phyloP scores from a whole-genome alignment of 1,139 yeast species.

The Zygosaccharomyces sapae region DNA sequence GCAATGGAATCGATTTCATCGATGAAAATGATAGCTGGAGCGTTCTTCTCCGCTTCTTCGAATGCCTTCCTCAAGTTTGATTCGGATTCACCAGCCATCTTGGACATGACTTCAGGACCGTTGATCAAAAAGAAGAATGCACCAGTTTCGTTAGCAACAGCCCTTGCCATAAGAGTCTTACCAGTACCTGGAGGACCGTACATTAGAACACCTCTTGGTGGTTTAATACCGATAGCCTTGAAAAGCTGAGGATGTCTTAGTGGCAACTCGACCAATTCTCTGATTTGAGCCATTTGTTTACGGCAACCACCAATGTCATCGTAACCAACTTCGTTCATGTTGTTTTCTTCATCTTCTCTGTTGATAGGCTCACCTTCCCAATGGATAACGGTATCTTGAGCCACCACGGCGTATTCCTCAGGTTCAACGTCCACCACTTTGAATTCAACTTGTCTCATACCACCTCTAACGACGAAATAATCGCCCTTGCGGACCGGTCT shows the following conservation, averaged over 20 bases:
- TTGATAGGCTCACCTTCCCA: constrained; percentile 99
- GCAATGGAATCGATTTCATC: constrained; percentile 99
- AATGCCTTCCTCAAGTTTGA: constrained; percentile 95
- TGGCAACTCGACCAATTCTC: constrained; percentile 95
- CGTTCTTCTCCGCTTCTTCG: constrained; percentile 98
- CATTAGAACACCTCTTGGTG: constrained; percentile 96
- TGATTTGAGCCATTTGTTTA: constrained; percentile 97
- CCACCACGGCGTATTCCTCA: constrained; percentile 93
- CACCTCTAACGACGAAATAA: constrained; percentile 93
- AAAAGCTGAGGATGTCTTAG: constrained; percentile 95
- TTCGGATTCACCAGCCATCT: constrained; percentile 99
- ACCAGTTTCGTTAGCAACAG: constrained; percentile 98
- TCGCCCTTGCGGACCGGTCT: constrained; percentile 99
- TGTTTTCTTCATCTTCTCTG: constrained; percentile 96
- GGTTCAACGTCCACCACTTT: constrained; percentile 98
- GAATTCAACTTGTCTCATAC: constrained; percentile 98
- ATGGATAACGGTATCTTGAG: constrained; percentile 96
- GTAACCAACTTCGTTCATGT: constrained; percentile 90
- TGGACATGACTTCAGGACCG: constrained; percentile 99
- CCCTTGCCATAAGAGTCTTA: constrained; percentile 82
- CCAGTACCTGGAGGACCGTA: constrained; percentile 81
- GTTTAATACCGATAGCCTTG: constrained; percentile 95
- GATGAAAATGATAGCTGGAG: constrained; percentile 94
- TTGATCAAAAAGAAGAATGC: constrained; percentile 96
- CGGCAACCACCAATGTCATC: constrained; percentile 99